phyloP scores from a whole-genome alignment of 2,329 filamentous ascomycete species.

The Fusarium guadeloupense region DNA sequence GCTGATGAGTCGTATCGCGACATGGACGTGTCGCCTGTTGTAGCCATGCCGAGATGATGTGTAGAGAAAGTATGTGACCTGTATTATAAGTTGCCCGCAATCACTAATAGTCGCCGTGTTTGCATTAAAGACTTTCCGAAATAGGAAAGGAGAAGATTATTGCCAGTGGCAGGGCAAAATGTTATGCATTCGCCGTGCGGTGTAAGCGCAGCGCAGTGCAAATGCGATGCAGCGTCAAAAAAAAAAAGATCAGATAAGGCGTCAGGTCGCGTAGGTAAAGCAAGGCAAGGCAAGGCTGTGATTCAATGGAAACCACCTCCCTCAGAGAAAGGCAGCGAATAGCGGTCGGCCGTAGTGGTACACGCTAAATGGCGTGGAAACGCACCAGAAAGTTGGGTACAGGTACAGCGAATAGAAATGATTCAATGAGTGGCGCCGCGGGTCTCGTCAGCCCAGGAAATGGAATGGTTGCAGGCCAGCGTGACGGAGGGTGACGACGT shows the following conservation, averaged over 20 bases:
- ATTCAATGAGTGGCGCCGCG: constrained; percentile 18
- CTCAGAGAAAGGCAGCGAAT: constrained; percentile 31
- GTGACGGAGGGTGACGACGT: constrained; percentile 34
- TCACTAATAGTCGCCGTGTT: constrained; percentile 1
- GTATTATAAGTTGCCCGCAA: constrained; percentile 10
- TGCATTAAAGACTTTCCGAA: constrained; percentile 5
- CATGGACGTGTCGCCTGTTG: constrained; percentile 48
- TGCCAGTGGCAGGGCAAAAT: background rate
- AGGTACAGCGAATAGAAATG: constrained; percentile 35
- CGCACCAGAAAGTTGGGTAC: constrained; percentile 32
- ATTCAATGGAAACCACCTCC: constrained; percentile 31
- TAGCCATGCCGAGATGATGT: constrained; percentile 39
- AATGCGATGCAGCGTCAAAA: background rate
- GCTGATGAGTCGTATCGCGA: constrained; percentile 58
- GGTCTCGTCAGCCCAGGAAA: constrained; percentile 27
- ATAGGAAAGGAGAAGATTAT: constrained; percentile 1
- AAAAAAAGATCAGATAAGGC: constrained; percentile 27
- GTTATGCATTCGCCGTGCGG: constrained; percentile 1
- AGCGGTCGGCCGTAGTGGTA: constrained; percentile 29
- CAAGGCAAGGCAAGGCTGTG: constrained; percentile 35
- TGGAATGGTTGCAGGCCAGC: constrained; percentile 36
- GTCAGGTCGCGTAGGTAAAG: constrained; percentile 26
- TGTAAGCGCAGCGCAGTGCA: background rate
- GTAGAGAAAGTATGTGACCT: constrained; percentile 1
- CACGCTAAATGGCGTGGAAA: constrained; percentile 30